A percentile compares a stretch with the other conserved stretches of the same genome.
These are phyloP conservation scores for Leucosporidium scottii DNA, from an alignment of 768 basidiomycete species.

Conservation along the genomic window DNA sequence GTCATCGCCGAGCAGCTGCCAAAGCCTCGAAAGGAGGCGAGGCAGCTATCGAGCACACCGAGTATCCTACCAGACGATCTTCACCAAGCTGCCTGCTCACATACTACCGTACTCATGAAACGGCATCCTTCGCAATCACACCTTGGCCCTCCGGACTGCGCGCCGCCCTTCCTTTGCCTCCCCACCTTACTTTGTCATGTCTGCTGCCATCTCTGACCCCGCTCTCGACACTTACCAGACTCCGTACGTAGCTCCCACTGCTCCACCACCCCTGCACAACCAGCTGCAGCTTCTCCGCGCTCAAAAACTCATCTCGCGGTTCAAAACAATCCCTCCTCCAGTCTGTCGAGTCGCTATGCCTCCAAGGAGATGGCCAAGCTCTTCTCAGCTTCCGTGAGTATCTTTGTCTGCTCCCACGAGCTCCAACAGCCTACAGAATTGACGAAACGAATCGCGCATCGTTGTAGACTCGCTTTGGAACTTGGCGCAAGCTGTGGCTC, in stretches of 20 bases:
- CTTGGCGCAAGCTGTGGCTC: conserved; percentile 93
- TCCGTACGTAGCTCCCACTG: conserved; percentile 25
- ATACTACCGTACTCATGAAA: no score
- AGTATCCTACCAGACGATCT: no score
- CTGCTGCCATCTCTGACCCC: no score
- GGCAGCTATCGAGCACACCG: no score
- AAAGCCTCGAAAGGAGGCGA: no score
- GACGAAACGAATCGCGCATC: not conserved
- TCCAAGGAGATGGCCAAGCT: conserved; percentile 97
- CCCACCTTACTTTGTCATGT: no score
- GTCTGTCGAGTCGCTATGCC: conserved; percentile 76
- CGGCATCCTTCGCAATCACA: no score
- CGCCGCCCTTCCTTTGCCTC: no score
- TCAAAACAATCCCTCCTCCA: not conserved
- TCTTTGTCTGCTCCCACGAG: not conserved
- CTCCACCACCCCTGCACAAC: no score
- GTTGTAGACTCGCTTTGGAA: conserved; percentile 87
- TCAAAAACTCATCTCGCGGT: not conserved
- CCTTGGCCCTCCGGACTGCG: no score
- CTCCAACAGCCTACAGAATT: not conserved
- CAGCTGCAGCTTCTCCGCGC: not conserved
- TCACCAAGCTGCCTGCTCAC: no score
- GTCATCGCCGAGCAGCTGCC: no score
- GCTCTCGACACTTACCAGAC: conserved; percentile 36
- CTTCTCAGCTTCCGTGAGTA: conserved; percentile 50